Percentiles rank a stretch among this genome's conserved stretches.
Evolutionary conservation across 768 basidiomycete genomes (phyloP).

Genomic region (Auricularia sp.): DNA sequence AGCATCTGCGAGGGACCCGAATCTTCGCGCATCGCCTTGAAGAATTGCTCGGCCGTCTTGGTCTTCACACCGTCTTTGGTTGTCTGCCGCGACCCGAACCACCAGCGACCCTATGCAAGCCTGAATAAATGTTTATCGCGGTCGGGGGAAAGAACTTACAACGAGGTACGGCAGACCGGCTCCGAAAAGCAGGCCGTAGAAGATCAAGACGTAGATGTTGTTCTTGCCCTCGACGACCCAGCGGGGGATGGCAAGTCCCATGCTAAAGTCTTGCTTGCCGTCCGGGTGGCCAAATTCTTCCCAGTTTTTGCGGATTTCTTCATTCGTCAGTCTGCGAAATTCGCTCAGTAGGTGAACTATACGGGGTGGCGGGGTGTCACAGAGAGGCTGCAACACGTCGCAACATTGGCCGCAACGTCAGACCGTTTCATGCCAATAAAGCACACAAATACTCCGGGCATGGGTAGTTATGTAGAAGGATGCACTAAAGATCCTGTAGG

Average conservation of each 20-base stretch:
- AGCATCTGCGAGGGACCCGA: constrained; percentile 65
- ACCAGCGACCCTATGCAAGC: constrained; percentile 69
- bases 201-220: constrained; percentile 80
- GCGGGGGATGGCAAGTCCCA: constrained; percentile 88
- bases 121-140: not conserved
- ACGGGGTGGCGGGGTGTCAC: too few relatives aligned
- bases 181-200: constrained; percentile 84
- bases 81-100: constrained; percentile 83
- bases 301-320: constrained; percentile 82
- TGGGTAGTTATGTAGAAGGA: too few relatives aligned
- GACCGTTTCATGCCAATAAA: too few relatives aligned
- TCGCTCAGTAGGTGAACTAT: too few relatives aligned
- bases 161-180: constrained; percentile 79
- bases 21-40: constrained; percentile 77
- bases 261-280: constrained; percentile 86
- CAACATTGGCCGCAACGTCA: too few relatives aligned
- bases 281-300: constrained; percentile 89
- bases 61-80: constrained; percentile 89
- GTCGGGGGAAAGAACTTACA: constrained; percentile 27
- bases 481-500: too few relatives aligned
- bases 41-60: constrained; percentile 75
- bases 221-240: constrained; percentile 93
- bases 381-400: too few relatives aligned
- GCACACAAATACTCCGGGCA: too few relatives aligned
- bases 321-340: constrained; percentile 68